These are phyloP conservation scores for Xylaria curta DNA, from an alignment of 495 filamentous ascomycete genomes.

Conservation along the genomic window DNA sequence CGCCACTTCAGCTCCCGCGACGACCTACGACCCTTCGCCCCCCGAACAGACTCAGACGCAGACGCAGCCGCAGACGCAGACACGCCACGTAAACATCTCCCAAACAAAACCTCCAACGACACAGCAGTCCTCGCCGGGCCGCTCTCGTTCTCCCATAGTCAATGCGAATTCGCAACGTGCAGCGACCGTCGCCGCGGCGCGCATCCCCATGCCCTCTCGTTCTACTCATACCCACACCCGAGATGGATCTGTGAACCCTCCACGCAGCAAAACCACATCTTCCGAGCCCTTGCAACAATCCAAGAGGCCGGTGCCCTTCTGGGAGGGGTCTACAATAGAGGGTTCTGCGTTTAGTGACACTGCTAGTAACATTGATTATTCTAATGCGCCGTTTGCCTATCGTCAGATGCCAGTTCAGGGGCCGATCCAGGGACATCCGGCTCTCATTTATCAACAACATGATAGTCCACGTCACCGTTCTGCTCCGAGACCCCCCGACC, in stretches of 20 bases:
- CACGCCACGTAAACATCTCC: slow-evolving; percentile 40
- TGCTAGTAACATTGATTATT: slow-evolving; percentile 40
- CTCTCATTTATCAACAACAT: slow-evolving; percentile 29
- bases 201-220: slow-evolving; percentile 35
- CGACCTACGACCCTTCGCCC: slow-evolving; percentile 32
- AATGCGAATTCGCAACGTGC: slow-evolving; percentile 39
- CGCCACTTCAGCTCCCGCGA: slow-evolving; percentile 31
- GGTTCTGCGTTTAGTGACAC: slow-evolving; percentile 43
- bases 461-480: slow-evolving; percentile 35
- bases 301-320: slow-evolving; percentile 35
- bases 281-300: slow-evolving; percentile 37
- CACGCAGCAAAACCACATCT: slow-evolving; percentile 31
- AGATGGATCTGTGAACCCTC: slow-evolving; percentile 34
- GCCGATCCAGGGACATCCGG: slow-evolving; percentile 24
- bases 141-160: slow-evolving; percentile 40
- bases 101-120: slow-evolving; percentile 32
- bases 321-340: slow-evolving; percentile 42
- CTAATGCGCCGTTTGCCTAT: slow-evolving; percentile 35
- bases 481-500: slow-evolving; percentile 27
- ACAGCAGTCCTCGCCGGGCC: slow-evolving; percentile 37
- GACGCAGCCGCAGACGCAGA: slow-evolving; percentile 19
- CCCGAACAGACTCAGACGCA: slow-evolving; percentile 24
- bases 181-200: slow-evolving; percentile 29
- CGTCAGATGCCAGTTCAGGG: slow-evolving; percentile 23
- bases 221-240: slow-evolving; percentile 29